phyloP scores from a whole-genome alignment of 2,329 filamentous ascomycete species.

The Pseudonectria buxi region DNA sequence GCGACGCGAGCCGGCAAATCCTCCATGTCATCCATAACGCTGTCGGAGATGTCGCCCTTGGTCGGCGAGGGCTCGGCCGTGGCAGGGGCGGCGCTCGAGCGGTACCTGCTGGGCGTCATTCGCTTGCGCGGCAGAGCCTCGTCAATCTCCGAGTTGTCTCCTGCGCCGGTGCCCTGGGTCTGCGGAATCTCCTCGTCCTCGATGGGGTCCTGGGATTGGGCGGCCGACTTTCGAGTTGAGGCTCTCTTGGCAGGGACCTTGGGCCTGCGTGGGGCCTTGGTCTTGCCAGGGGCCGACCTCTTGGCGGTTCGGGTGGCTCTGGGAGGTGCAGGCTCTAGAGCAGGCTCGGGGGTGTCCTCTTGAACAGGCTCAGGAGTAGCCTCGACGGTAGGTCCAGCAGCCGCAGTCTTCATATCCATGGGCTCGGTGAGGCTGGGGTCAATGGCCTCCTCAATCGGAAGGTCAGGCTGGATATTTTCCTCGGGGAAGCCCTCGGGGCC shows the following conservation, averaged over 20 bases:
- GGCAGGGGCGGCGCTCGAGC: slow-evolving; percentile 10
- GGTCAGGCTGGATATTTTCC: slow-evolving; percentile 19
- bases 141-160: slow-evolving; percentile 20
- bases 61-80: slow-evolving; percentile 7
- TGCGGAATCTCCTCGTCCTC: slow-evolving; percentile 18
- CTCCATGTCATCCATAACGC: slow-evolving; percentile 39
- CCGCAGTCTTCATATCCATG: background rate
- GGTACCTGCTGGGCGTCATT: slow-evolving; percentile 25
- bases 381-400: slow-evolving; percentile 4
- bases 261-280: slow-evolving; percentile 15
- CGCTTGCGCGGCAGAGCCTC: slow-evolving; percentile 19
- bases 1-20: slow-evolving; percentile 31
- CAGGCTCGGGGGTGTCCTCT: slow-evolving; percentile 4
- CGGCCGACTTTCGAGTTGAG: slow-evolving; percentile 16
- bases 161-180: slow-evolving; percentile 7
- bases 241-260: slow-evolving; percentile 16
- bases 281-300: slow-evolving; percentile 21
- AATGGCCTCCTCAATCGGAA: slow-evolving; percentile 8
- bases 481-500: slow-evolving; percentile 10
- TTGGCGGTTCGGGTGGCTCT: slow-evolving; percentile 19
- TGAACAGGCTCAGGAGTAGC: slow-evolving; percentile 7
- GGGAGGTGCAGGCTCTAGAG: slow-evolving; percentile 18
- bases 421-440: slow-evolving; percentile 1
- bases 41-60: slow-evolving; percentile 22
- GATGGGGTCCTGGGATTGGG: slow-evolving; percentile 25